Evolutionary conservation across 1,139 yeast species (phyloP).

Genomic region (Kodamaea sp.): DNA sequence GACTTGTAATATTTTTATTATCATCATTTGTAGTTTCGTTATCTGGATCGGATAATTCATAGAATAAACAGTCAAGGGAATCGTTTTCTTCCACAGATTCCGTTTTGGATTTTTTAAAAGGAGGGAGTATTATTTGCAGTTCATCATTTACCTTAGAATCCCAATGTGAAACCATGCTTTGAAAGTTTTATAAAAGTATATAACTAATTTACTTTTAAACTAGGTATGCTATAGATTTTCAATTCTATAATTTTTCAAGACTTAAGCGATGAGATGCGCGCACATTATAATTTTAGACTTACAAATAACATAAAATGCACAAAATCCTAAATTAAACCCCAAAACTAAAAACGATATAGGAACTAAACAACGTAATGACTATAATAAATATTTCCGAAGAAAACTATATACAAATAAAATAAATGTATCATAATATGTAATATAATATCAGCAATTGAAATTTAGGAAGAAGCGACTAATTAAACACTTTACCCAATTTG

Average conservation of each 20-base stretch:
- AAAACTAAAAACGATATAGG: too few species aligned
- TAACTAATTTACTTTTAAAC: neutral
- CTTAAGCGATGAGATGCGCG: conserved; percentile 5
- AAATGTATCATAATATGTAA: neutral
- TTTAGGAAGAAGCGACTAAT: conserved; percentile 1
- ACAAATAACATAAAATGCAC: too few species aligned
- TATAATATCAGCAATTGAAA: neutral
- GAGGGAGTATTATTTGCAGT: neutral
- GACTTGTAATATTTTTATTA: neutral
- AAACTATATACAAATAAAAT: neutral
- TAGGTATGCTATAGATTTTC: too few species aligned
- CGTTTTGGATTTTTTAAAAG: neutral
- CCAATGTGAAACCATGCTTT: neutral
- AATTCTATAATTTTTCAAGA: too few species aligned
- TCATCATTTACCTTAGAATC: neutral
- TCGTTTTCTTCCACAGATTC: neutral
- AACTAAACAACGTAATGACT: neutral
- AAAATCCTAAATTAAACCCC: too few species aligned
- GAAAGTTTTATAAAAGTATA: neutral
- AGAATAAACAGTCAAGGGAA: conserved; percentile 2
- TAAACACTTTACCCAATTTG: conserved; percentile 26
- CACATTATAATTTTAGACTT: too few species aligned
- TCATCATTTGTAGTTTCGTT: conserved; percentile 1
- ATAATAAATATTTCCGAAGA: neutral
- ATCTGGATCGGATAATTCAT: conserved; percentile 9